Evolutionary conservation across 768 basidiomycete genomes (phyloP), one percentile per base, ranked within the genome.

Genomic region (Agaricus subrufescens): DNA sequence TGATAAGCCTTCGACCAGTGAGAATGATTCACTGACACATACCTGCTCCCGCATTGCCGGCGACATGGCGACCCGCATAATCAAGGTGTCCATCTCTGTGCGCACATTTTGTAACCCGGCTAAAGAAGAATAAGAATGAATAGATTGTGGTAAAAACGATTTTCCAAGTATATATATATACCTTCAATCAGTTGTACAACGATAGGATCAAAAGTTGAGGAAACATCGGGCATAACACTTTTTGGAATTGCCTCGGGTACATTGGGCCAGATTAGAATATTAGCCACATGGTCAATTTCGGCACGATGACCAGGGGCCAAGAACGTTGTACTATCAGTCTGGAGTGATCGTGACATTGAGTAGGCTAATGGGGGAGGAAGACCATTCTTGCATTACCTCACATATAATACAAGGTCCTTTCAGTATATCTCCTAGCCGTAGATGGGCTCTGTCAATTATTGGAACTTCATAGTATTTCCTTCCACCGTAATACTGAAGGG

Each of bases 41-140:
- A 67, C 57, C 34, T 67, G 66, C 50, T 67, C 66, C 14, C 66
- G 64, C 65, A 67, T 67, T 2, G 66, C 66, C 12, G 66, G 66
- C 26, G 64, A 65, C 57, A 67, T 61, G 3, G 66, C 66, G 9
- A 63, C 60, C 45, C 66, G 52, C 51, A 65, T 57, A 46, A 69
- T 69, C 34, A 69, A 49, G 3, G 61, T 61, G 58, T 68, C 67
- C 67, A 68, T 68, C 57, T 68, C 67, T 4, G 60, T 59, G 47
- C 67, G 52, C 26, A 63, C 59, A 30, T 67, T 68, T 34, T 62
- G 61, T 38, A 64, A 37, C 27, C 60, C 60, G 30, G 60, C 58
- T 61, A 14, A 7, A 37, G 19, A 34, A 15, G 15, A 31, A 38
- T 8, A 11, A 34, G 3, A 38, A 23, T 50, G 2, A 38, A 31